These are phyloP conservation scores for Scheffersomyces titani DNA, from an alignment of 1,139 yeast species.

Conservation along the genomic window DNA sequence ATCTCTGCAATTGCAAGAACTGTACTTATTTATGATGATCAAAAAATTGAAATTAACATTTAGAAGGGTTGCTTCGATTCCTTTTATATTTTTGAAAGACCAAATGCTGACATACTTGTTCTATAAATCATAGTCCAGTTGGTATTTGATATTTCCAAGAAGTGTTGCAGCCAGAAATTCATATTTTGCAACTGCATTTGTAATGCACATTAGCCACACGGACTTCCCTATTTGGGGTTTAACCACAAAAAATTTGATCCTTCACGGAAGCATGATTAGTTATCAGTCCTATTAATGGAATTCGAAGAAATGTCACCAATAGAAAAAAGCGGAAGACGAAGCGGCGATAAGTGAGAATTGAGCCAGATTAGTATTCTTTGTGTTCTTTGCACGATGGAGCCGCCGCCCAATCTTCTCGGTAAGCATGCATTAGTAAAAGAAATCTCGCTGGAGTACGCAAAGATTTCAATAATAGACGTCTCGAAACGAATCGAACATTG, in stretches of 20 bases:
- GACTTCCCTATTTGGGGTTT: background rate
- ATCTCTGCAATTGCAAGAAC: background rate
- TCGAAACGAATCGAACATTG: too few species aligned
- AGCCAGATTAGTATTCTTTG: background rate
- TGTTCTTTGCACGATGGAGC: too few species aligned
- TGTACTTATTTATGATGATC: background rate
- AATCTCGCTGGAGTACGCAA: too few species aligned
- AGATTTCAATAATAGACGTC: too few species aligned
- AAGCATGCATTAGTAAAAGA: too few species aligned
- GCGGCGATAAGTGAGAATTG: background rate
- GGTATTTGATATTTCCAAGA: background rate
- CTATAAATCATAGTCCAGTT: too few species aligned
- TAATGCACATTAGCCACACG: background rate
- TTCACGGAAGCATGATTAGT: background rate
- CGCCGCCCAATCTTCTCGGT: too few species aligned
- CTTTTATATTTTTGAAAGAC: background rate
- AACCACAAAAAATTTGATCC: background rate
- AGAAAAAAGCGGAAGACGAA: background rate
- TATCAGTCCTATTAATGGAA: background rate
- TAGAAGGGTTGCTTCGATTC: background rate
- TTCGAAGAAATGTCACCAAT: background rate
- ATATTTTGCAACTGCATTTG: background rate
- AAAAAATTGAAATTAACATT: too few species aligned
- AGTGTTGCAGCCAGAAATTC: background rate
- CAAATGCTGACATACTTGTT: background rate